phyloP scores from a whole-genome alignment of 352 stramenopile genomes.

The Labyrinthula sp. region DNA sequence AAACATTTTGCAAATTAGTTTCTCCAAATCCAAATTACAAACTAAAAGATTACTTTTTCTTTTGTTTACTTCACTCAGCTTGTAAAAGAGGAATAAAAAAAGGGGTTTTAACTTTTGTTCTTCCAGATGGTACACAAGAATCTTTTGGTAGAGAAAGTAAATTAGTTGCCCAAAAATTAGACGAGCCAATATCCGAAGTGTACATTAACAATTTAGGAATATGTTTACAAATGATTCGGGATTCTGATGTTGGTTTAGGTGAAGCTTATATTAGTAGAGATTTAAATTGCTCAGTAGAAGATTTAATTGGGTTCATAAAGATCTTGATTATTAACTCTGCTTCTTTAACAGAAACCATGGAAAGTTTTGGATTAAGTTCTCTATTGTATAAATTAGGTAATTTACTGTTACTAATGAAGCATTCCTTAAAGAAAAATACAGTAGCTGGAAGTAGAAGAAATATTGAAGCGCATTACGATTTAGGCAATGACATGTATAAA shows the following conservation, averaged over 20 bases:
- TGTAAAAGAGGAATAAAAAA: slow-evolving; percentile 1
- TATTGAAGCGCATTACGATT: slow-evolving; percentile 32
- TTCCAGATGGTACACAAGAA: slow-evolving; percentile 26
- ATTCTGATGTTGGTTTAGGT: slow-evolving; percentile 30
- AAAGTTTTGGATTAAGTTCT: slow-evolving; percentile 17
- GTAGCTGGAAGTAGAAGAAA: slow-evolving; percentile 29
- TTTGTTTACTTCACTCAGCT: too few relatives aligned
- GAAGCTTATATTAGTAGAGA: slow-evolving; percentile 28
- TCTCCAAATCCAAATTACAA: slow-evolving; percentile 1
- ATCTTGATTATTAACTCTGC: slow-evolving; percentile 27
- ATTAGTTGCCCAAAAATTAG: background rate
- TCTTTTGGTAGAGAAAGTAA: slow-evolving; percentile 11
- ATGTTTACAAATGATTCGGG: slow-evolving; percentile 11
- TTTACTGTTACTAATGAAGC: slow-evolving; percentile 7
- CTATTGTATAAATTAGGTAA: slow-evolving; percentile 18
- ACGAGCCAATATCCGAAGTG: slow-evolving; percentile 12
- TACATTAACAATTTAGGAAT: slow-evolving; percentile 16
- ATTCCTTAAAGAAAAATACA: slow-evolving; percentile 29
- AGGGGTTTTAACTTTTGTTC: slow-evolving; percentile 19
- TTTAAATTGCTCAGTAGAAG: slow-evolving; percentile 30
- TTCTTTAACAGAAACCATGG: slow-evolving; percentile 13
- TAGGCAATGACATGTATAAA: slow-evolving; percentile 33
- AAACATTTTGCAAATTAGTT: slow-evolving; percentile 3
- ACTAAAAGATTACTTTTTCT: slow-evolving; percentile 6
- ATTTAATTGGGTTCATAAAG: slow-evolving; percentile 25